Percentiles rank a stretch among this genome's conserved stretches.
Conservation (phyloP, 2,329 filamentous ascomycete genomes). For the Neopestalotiopsis rosae region DNA sequence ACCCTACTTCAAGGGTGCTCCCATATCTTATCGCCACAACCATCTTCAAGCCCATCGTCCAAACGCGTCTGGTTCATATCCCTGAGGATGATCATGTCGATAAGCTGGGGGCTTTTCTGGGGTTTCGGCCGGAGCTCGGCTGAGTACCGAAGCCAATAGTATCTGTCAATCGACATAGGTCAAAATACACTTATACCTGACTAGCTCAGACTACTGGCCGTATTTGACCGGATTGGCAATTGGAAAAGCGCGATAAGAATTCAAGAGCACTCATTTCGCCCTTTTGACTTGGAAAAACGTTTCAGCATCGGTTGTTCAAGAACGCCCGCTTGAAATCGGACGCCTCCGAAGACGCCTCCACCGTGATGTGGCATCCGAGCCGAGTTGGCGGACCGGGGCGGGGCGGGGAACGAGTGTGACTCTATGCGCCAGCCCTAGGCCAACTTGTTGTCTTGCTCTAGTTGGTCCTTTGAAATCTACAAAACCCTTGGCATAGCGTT, state of each 20-base stretch:
- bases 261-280: not conserved
- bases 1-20: not conserved
- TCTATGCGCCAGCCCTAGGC: not conserved
- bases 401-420: not conserved
- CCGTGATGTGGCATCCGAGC: not conserved
- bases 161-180: not conserved
- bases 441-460: not conserved
- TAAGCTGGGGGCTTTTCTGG: not conserved
- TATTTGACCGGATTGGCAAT: not conserved
- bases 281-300: not conserved
- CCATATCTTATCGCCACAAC: not conserved
- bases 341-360: slow-evolving; percentile 1
- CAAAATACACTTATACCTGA: not conserved
- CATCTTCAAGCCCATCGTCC: not conserved
- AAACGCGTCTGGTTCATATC: not conserved
- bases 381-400: slow-evolving; percentile 3
- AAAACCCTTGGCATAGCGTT: not conserved
- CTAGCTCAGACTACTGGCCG: not conserved
- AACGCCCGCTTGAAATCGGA: not conserved
- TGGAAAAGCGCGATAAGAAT: not conserved
- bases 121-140: slow-evolving; percentile 10
- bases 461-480: not conserved
- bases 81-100: not conserved
- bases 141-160: not conserved
- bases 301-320: not conserved